These are phyloP conservation scores for Helotiales sp. DNA, from an alignment of 2,329 filamentous ascomycete species.

Conservation along the genomic window DNA sequence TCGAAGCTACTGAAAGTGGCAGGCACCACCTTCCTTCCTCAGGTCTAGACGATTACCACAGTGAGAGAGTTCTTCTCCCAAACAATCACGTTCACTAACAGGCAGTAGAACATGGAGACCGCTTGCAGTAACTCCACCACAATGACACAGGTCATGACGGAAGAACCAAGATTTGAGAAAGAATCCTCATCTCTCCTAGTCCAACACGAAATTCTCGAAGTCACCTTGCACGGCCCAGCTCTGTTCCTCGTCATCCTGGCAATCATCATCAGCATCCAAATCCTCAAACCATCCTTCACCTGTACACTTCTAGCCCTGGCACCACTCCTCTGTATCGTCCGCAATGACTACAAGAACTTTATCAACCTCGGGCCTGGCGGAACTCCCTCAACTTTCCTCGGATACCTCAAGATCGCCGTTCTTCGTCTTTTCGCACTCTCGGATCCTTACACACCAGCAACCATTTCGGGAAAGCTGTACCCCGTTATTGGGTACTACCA, in stretches of 20 bases:
- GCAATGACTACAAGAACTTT: constrained; percentile 75
- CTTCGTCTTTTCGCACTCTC: constrained; percentile 71
- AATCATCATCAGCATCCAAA: constrained; percentile 53
- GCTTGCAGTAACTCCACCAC: constrained; percentile 15
- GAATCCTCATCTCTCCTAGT: constrained; percentile 24
- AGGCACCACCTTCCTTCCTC: constrained; percentile 47
- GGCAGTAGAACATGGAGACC: constrained; percentile 16
- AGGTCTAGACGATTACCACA: constrained; percentile 68
- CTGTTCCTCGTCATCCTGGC: constrained; percentile 49
- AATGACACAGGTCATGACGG: constrained; percentile 18
- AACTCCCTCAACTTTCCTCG: constrained; percentile 70
- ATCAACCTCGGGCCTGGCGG: constrained; percentile 77
- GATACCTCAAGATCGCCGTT: constrained; percentile 73
- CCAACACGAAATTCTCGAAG: constrained; percentile 30
- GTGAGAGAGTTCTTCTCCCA: constrained; percentile 44
- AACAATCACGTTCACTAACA: constrained; percentile 67
- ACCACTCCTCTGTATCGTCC: constrained; percentile 49
- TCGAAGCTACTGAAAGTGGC: constrained; percentile 31
- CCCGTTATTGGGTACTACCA: constrained; percentile 60
- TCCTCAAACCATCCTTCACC: constrained; percentile 48
- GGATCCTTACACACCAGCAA: constrained; percentile 64
- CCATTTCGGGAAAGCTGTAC: constrained; percentile 48
- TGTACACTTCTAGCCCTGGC: constrained; percentile 51
- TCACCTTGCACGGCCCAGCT: constrained; percentile 32
- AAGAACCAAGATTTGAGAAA: constrained; percentile 17